Base-by-base conservation (phyloP, 495 filamentous ascomycete species). In the Rostrohypoxylon terebratum region DNA sequence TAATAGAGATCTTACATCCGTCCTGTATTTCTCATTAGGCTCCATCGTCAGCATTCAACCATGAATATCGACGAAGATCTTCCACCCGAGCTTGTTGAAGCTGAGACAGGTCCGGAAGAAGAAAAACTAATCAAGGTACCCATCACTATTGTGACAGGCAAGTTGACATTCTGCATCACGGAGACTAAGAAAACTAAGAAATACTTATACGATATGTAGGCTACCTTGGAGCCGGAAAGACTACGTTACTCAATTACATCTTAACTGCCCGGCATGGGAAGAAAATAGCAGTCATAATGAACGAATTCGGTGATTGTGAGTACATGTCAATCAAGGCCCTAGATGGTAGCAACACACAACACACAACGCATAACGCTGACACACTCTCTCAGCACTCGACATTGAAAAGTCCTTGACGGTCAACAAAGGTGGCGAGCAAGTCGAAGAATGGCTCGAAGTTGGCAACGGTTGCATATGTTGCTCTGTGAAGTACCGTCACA, bases 381-480 rank as follows among this genome's bases (percentile, higher is more conserved):
- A 84, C 66, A 38, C 13, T 3, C 16, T 58, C 47, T 31, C 66
- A 97, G 94, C 94, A 67, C 85, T 91, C 75, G 95, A 97, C 77
- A 97, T 99, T 72, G 95, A 99, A 76, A 97, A 97, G 77, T 91
- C 93, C 45, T 83, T 98, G 65, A 97, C 94, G 5, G 87, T 98
- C 71, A 94, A 91, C 76, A 88, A 94, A 78, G 91, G 89, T 70
- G 94, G 92, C 57, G 89, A 94, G 69, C 87, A 94, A 79, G 92
- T 94, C 2, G 91, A 96, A 73, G 94, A 97, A 82, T 98, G 95
- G 95, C 89, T 98, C 53, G 93, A 97, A 71, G 89, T 99, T 54
- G 93, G 92, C 48, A 99, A 99, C 75, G 96, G 96, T 66, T 99
- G 96, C 83, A 94, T 99, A 73, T 99, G 96, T 83, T 99, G 96